Conservation (phyloP, 352 stramenopile genomes). For the Thalassiosira livingstoniorum region DNA sequence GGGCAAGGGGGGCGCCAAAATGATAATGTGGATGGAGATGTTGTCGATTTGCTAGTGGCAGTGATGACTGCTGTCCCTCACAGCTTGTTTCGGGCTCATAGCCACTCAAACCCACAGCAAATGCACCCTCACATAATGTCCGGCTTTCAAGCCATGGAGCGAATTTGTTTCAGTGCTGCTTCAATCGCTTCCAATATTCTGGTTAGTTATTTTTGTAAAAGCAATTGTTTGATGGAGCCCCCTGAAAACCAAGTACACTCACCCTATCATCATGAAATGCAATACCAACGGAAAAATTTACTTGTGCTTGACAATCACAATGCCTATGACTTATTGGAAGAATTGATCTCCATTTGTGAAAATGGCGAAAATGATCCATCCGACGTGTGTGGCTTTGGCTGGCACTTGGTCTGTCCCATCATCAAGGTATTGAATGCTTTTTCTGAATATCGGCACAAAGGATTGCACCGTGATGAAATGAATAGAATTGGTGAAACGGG, state of each 20-base stretch:
- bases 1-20: neutral
- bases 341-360: constrained; percentile 33
- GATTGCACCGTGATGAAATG: constrained; percentile 13
- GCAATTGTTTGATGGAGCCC: constrained; percentile 4
- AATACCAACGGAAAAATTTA: too few species aligned
- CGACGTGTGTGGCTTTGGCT: too few species aligned
- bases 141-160: constrained; percentile 38
- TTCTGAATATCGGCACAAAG: constrained; percentile 14
- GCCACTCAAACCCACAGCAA: too few species aligned
- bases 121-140: neutral
- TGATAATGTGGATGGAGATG: constrained; percentile 3
- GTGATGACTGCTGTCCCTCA: constrained; percentile 41
- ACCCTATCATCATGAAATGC: too few species aligned
- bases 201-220: constrained; percentile 26
- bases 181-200: constrained; percentile 44
- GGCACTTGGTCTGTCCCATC: constrained; percentile 28
- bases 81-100: constrained; percentile 13
- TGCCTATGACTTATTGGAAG: constrained; percentile 37
- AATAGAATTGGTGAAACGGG: neutral
- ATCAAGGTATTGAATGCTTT: constrained; percentile 38
- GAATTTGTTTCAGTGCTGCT: constrained; percentile 43
- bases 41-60: constrained; percentile 46
- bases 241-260: too few species aligned
- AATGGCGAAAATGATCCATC: neutral
- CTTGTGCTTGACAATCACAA: constrained; percentile 19